Base-by-base conservation (phyloP, 1,284 basidiomycete species). In the Ceratobasidium sp. region DNA sequence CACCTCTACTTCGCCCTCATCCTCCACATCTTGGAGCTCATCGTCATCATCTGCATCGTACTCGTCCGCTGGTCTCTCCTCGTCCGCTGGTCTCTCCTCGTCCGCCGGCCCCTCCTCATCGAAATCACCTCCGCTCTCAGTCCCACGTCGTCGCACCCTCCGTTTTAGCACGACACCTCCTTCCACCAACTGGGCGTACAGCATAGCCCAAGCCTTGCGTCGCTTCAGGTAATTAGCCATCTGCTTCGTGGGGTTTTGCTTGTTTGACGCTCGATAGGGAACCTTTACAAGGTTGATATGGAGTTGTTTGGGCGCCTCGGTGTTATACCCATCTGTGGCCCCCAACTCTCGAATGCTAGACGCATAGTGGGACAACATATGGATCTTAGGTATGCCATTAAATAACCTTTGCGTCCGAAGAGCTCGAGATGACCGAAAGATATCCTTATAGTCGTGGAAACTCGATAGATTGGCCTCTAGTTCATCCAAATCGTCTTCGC, bases 381-480 rank as follows among this genome's bases (percentile, higher is more conserved):
- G 75, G 14, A 76, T n/a, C 29, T 76, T 76, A 2, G 50, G 33
- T 33, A 57, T 62, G 27, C 69, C 54, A 45, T 73, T n/a, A 24
- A 71, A 56, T 33, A 36, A 22, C 6, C 33, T n/a, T 29, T 59
- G 19, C 44, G 41, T 71, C 8, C 11, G 6, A 19, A 41, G 19
- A 2, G 15, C 33, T 4, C 44, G 31, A 9, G 27, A 22, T 2
- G 6, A 17, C 11, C 15, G 2, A 29, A 56, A 54, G 3, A 62
- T 22, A 24, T 14, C 31, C 0, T 83, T 81, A n/a, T 78, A 64
- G 0, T 60, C 0, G 56, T 79, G 71, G 56, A 77, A 79, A 5
- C 63, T 51, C 0, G 53, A 17, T 15, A 79, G 59, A 11, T 74
- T 44, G 0, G 17, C 48, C 24, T 77, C 48, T 57, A 79, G 63